Evolutionary conservation across 2,329 filamentous ascomycete species (phyloP).

Genomic region (Aureobasidium sp.): DNA sequence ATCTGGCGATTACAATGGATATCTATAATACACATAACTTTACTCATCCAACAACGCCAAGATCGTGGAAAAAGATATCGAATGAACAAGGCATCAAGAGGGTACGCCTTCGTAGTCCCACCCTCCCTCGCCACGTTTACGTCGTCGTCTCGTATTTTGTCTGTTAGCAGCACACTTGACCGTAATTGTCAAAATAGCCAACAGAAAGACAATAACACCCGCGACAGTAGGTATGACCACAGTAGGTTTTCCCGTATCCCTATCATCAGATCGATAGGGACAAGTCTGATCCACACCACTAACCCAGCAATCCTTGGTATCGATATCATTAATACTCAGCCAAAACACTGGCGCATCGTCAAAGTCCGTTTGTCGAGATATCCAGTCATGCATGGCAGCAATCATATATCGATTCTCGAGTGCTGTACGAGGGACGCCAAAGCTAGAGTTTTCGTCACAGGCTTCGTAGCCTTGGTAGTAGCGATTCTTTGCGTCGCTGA

Average conservation of each 20-base stretch:
- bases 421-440: constrained; percentile 51
- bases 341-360: constrained; percentile 36
- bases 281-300: constrained; percentile 47
- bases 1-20: no score
- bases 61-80: no score
- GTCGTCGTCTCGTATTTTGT: constrained; percentile 42
- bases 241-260: constrained; percentile 16
- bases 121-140: constrained; percentile 39
- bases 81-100: no score
- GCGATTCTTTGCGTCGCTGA: constrained; percentile 35
- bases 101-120: constrained; percentile 64
- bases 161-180: constrained; percentile 57
- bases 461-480: constrained; percentile 30
- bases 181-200: constrained; percentile 53
- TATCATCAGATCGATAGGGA: constrained; percentile 32
- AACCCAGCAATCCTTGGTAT: constrained; percentile 52
- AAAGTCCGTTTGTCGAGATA: constrained; percentile 18
- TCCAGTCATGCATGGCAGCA: constrained; percentile 16
- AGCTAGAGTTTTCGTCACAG: constrained; percentile 43
- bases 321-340: constrained; percentile 54
- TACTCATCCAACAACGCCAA: no score
- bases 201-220: constrained; percentile 53
- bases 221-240: constrained; percentile 55
- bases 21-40: no score
- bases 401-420: constrained; percentile 54